Percentiles rank a stretch among this genome's conserved stretches.
These are phyloP conservation scores for Posidonia oceanica DNA, from an alignment of 116 monocot genomes.

Conservation along the genomic window DNA sequence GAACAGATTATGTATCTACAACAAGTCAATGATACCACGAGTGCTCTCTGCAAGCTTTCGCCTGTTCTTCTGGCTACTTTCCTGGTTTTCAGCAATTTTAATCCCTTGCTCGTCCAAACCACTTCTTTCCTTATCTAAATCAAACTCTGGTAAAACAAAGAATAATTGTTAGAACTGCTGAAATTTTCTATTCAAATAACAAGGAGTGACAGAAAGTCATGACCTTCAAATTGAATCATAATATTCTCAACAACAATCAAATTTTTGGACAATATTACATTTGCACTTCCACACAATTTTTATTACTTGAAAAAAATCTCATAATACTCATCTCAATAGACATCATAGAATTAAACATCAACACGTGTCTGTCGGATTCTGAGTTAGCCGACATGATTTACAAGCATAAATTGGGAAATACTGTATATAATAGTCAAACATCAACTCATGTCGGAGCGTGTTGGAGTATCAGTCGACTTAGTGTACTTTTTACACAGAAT, in stretches of 20 bases:
- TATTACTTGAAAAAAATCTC: too few relatives aligned
- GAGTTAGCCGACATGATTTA: too few relatives aligned
- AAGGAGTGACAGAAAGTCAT: not conserved
- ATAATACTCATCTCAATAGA: too few relatives aligned
- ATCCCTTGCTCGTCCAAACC: slow-evolving; percentile 89
- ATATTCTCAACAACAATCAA: not conserved
- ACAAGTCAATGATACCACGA: slow-evolving; percentile 22
- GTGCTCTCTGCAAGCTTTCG: slow-evolving; percentile 91
- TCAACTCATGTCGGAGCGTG: too few relatives aligned
- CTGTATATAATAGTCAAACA: too few relatives aligned
- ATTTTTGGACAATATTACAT: not conserved
- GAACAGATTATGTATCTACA: too few relatives aligned
- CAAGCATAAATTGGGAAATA: too few relatives aligned
- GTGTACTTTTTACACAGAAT: too few relatives aligned
- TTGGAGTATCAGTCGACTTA: too few relatives aligned
- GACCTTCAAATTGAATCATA: not conserved
- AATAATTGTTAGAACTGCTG: not conserved
- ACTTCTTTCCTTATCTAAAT: slow-evolving; percentile 93
- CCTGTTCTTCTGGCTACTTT: slow-evolving; percentile 92
- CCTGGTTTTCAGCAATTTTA: slow-evolving; percentile 97
- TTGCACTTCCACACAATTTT: not conserved
- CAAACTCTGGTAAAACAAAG: slow-evolving; percentile 48
- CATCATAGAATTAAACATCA: too few relatives aligned
- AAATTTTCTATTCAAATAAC: not conserved
- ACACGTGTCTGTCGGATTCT: too few relatives aligned